Evolutionary conservation across 2,329 filamentous ascomycete species (phyloP), one percentile per base, ranked within the genome.

Genomic region (Pseudocercospora crystallina): DNA sequence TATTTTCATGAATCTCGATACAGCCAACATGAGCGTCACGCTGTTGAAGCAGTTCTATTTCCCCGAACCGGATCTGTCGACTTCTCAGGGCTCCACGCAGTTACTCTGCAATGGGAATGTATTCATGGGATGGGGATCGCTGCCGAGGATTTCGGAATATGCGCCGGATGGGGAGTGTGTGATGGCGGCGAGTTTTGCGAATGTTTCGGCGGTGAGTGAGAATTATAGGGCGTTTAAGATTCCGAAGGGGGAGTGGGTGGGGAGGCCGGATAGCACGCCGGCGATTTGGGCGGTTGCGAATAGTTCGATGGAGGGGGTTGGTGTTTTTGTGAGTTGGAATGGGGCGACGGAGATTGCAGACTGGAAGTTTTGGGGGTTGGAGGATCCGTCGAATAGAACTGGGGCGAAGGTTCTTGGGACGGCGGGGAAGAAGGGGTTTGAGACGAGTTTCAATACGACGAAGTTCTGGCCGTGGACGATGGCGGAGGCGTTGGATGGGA

Each of bases 61-160:
- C 20, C 20, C 20, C 20, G 20, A 26, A 26, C 20, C 20, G 20
- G 7, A 26, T 7, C 7, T 72, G 0, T 70, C 76, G 31, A 73
- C 70, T 31, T 78, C 76, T 0, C 76, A 77, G 56, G 76, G 75
- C 0, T 75, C 72, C 49, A 75, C 76, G 2, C 80, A 84, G 54
- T 55, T 76, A 1, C 70, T 83, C 0, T 69, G 73, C 0, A 75
- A 76, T 42, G 76, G 75, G 29, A 76, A 80, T 51, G 72, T 75
- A 10, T 65, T 83, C 30, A 72, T 82, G 33, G 77, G 77, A 49
- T 83, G 79, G 78, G 80, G 80, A 5, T 60, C 68, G 44, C 52
- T 62, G 3, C 57, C 60, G 0, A 64, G 69, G 26, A 60, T 68
- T 4, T 69, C 69, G 5, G 71, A 74, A 49, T 51, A 76, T 56